A percentile compares a stretch with the other conserved stretches of the same genome.
phyloP scores from a whole-genome alignment of 2,329 filamentous ascomycete genomes.

The Huntiella savannae region DNA sequence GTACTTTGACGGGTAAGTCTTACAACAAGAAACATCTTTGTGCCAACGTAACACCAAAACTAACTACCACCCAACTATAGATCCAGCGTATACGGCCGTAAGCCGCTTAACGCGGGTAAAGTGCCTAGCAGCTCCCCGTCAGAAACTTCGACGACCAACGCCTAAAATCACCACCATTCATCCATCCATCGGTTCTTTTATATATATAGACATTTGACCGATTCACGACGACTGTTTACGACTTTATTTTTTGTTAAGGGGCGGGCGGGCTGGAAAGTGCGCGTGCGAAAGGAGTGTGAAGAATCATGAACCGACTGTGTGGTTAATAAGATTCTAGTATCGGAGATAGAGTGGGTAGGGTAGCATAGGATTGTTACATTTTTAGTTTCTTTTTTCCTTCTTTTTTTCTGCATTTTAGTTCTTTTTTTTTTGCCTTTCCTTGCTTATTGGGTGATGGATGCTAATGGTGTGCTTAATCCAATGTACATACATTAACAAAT shows the following conservation, averaged over 20 bases:
- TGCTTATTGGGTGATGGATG: too few relatives aligned
- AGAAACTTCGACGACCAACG: slow-evolving; percentile 1
- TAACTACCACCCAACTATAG: not conserved
- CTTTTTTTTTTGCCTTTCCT: too few relatives aligned
- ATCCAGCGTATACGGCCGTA: slow-evolving; percentile 5
- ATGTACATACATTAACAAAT: too few relatives aligned
- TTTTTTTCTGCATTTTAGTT: too few relatives aligned
- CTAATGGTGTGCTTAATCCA: too few relatives aligned
- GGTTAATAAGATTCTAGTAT: too few relatives aligned
- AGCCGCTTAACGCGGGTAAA: not conserved
- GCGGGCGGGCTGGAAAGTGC: too few relatives aligned
- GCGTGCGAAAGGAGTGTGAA: too few relatives aligned
- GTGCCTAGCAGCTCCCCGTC: slow-evolving; percentile 1
- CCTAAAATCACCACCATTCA: not conserved
- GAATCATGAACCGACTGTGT: too few relatives aligned
- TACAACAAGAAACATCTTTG: not conserved
- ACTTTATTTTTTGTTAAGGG: not conserved
- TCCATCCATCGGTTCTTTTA: not conserved
- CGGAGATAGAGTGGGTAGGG: too few relatives aligned
- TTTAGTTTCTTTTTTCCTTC: too few relatives aligned
- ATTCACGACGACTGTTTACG: not conserved
- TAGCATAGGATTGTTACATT: too few relatives aligned
- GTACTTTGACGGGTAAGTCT: slow-evolving; percentile 22
- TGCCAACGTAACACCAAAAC: not conserved
- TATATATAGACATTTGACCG: not conserved